phyloP scores from a whole-genome alignment of 345 rosid genomes.

The Lenwebbia sp. region DNA sequence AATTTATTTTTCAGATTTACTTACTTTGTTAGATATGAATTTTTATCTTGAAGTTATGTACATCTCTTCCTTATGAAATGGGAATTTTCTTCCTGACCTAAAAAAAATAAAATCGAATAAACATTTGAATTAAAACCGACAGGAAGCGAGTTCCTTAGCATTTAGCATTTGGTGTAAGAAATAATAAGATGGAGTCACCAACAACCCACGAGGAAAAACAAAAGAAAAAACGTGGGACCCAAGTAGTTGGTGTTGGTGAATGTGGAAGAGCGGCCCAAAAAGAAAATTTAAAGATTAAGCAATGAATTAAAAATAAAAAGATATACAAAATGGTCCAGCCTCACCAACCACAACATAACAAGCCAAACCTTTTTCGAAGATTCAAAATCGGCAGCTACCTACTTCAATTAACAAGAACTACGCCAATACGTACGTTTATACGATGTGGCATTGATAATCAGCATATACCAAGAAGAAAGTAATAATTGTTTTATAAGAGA shows the following conservation, averaged over 20 bases:
- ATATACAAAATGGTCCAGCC: neutral
- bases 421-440: neutral
- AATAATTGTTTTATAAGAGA: neutral
- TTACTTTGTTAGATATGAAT: too few relatives aligned
- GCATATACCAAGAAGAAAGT: neutral
- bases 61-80: too few relatives aligned
- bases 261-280: neutral
- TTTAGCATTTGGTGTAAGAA: neutral
- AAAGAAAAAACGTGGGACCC: neutral
- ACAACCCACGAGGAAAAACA: neutral
- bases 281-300: neutral
- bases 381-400: neutral
- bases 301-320: neutral
- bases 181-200: neutral
- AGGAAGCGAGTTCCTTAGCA: neutral
- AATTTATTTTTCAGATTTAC: too few relatives aligned
- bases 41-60: too few relatives aligned
- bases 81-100: too few relatives aligned
- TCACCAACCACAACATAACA: neutral
- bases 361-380: neutral
- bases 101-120: too few relatives aligned
- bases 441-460: too few relatives aligned
- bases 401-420: neutral
- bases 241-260: neutral
- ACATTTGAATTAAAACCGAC: too few relatives aligned